Evolutionary conservation across 768 basidiomycete genomes (phyloP).

Genomic region (Lactarius pseudohatsudake): DNA sequence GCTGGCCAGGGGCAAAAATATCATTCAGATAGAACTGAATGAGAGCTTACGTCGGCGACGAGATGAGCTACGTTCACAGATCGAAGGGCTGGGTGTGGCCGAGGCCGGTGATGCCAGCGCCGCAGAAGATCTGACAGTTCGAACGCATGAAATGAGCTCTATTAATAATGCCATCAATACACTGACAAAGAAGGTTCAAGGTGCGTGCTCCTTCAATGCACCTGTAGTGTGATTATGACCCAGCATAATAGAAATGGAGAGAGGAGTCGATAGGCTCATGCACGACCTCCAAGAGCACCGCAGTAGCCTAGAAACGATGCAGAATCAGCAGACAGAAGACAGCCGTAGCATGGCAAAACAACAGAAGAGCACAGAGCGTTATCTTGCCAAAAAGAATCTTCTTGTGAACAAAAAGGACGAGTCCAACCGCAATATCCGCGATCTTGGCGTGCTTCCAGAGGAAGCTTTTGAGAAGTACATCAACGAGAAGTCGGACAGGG

Average conservation of each 20-base stretch:
- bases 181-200: slow-evolving; percentile 61
- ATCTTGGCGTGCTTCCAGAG: slow-evolving; percentile 93
- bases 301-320: slow-evolving; percentile 65
- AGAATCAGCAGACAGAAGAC: slow-evolving; percentile 84
- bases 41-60: slow-evolving; percentile 80
- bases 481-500: slow-evolving; percentile 82
- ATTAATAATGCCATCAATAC: slow-evolving; percentile 66
- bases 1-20: slow-evolving; percentile 74
- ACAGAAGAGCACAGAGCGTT: slow-evolving; percentile 94
- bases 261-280: slow-evolving; percentile 62
- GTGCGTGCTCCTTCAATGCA: slow-evolving; percentile 36
- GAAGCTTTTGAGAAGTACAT: slow-evolving; percentile 97
- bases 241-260: slow-evolving; percentile 59
- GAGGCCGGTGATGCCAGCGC: slow-evolving; percentile 56
- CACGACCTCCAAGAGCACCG: slow-evolving; percentile 67
- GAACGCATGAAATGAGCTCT: slow-evolving; percentile 64
- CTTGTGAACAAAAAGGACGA: slow-evolving; percentile 84
- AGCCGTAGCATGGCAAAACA: slow-evolving; percentile 82
- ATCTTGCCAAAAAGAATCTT: slow-evolving; percentile 89
- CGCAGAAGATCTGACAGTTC: slow-evolving; percentile 64
- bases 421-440: slow-evolving; percentile 92
- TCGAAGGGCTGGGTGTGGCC: slow-evolving; percentile 72
- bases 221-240: neutral
- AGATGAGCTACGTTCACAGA: slow-evolving; percentile 72
- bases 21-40: slow-evolving; percentile 89